phyloP scores from a whole-genome alignment of 495 filamentous ascomycete genomes.

The Evernia prunastri region DNA sequence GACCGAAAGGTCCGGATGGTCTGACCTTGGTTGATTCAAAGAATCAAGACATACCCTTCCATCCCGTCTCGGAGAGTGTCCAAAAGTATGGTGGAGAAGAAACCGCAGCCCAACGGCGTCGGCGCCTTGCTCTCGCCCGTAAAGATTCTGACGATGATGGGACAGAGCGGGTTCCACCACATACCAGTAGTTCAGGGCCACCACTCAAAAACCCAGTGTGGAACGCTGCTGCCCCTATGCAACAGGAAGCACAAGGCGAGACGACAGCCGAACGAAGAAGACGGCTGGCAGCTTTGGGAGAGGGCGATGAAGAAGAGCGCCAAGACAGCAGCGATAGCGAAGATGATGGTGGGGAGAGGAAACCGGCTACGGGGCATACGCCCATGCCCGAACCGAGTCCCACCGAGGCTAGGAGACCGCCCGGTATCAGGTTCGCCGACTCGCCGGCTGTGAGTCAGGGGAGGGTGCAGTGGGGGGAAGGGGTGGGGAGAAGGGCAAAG shows the following conservation, averaged over 20 bases:
- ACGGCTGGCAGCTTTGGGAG: conserved; percentile 78
- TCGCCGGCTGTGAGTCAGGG: conserved; percentile 22
- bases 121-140: conserved; percentile 37
- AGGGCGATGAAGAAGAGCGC: conserved; percentile 45
- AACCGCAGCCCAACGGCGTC: conserved; percentile 46
- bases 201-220: background rate
- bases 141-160: conserved; percentile 55
- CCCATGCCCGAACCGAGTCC: conserved; percentile 24
- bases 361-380: conserved; percentile 52
- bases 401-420: conserved; percentile 8
- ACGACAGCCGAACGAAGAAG: conserved; percentile 77
- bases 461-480: conserved; percentile 27
- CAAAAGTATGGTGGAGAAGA: conserved; percentile 36
- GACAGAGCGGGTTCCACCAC: conserved; percentile 48
- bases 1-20: conserved; percentile 22
- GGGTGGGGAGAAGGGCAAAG: conserved; percentile 18
- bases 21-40: conserved; percentile 31
- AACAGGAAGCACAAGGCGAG: conserved; percentile 51
- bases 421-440: conserved; percentile 26
- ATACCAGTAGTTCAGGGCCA: background rate
- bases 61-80: conserved; percentile 42
- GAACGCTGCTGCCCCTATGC: conserved; percentile 1
- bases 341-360: conserved; percentile 53
- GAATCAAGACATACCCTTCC: conserved; percentile 34
- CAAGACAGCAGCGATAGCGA: conserved; percentile 43